phyloP scores from a whole-genome alignment of 2,329 filamentous ascomycete genomes.

The Nemania sp. region DNA sequence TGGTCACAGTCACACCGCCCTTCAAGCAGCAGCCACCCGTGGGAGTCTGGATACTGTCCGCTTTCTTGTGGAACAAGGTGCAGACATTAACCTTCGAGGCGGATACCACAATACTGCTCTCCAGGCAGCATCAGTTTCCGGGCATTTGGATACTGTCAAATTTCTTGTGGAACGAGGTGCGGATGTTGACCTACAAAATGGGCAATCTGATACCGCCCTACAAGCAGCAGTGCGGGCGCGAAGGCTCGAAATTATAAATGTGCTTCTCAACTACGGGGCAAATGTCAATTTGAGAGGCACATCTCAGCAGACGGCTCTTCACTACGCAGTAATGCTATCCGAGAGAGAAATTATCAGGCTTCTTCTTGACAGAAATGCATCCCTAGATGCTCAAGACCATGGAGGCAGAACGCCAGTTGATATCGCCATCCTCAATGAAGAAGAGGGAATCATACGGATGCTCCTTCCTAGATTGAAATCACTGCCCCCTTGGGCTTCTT shows the following conservation, averaged over 20 bases:
- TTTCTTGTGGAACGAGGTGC: background rate
- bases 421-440: background rate
- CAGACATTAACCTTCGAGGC: background rate
- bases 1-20: background rate
- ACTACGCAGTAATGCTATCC: background rate
- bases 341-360: background rate
- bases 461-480: background rate
- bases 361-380: background rate
- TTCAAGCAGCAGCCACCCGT: background rate
- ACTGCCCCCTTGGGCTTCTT: background rate
- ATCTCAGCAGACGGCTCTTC: background rate
- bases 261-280: background rate
- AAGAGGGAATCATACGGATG: background rate
- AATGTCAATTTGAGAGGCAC: background rate
- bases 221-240: background rate
- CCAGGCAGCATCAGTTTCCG: background rate
- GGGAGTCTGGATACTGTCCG: background rate
- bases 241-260: background rate
- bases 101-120: background rate
- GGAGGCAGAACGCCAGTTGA: background rate
- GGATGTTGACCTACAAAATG: background rate
- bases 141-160: background rate
- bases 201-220: background rate
- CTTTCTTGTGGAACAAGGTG: background rate
- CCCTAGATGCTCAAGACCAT: background rate